Evolutionary conservation across 2,329 filamentous ascomycete genomes (phyloP).

Genomic region (Cercospora sojina): DNA sequence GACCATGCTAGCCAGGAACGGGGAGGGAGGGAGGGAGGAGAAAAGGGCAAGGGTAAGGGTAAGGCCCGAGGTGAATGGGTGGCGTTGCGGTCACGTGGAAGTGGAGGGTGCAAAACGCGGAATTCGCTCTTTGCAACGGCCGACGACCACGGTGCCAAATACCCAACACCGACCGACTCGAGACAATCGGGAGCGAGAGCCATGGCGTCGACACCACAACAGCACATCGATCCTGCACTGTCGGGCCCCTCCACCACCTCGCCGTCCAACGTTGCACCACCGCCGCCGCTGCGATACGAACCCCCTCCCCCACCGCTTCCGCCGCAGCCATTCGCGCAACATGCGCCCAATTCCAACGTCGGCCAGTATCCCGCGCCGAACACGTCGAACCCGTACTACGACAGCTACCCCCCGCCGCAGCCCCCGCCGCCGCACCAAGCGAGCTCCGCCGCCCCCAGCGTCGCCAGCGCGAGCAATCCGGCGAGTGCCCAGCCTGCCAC

Average conservation of each 20-base stretch:
- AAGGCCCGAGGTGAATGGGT: not conserved
- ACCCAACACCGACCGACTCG: conserved; percentile 3
- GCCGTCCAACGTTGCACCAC: not conserved
- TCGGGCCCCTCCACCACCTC: not conserved
- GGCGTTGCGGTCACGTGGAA: not conserved
- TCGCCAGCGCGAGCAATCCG: conserved; percentile 29
- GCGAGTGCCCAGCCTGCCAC: conserved; percentile 24
- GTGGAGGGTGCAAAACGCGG: not conserved
- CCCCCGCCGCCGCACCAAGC: conserved; percentile 21
- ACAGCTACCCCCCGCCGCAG: conserved; percentile 24
- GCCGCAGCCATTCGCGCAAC: conserved; percentile 3
- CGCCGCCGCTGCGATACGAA: not conserved
- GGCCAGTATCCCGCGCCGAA: conserved; percentile 10
- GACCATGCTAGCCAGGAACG: not conserved
- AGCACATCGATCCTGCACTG: conserved; percentile 1
- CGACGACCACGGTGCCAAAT: conserved; percentile 2
- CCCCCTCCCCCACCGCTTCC: not conserved
- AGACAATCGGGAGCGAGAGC: not conserved
- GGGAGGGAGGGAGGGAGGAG: not conserved
- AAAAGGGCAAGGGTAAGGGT: not conserved
- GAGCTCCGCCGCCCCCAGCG: conserved; percentile 18
- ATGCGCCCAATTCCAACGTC: conserved; percentile 5
- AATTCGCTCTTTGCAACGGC: not conserved
- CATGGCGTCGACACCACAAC: not conserved
- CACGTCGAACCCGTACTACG: conserved; percentile 30